These are phyloP conservation scores for Thuja plicata DNA, from an alignment of 83 land plant species.

Conservation along the genomic window DNA sequence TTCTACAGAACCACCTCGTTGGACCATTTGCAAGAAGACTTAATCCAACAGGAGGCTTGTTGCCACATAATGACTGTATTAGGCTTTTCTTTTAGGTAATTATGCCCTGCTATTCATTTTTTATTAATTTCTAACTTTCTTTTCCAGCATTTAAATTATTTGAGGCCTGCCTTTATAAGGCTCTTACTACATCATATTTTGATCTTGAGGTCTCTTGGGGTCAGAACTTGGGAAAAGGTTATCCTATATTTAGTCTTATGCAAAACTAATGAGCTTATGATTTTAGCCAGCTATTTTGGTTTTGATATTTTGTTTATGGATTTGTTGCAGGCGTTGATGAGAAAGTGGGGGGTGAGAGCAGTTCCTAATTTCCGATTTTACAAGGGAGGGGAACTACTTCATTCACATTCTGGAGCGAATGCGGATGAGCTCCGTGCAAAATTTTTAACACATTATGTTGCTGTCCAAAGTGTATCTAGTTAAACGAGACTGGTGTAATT, in stretches of 20 bases:
- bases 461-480: neutral
- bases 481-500: neutral
- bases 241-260: neutral
- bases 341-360: constrained; percentile 46
- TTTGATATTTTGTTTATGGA: neutral
- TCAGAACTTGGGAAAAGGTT: constrained; percentile 3
- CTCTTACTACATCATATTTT: neutral
- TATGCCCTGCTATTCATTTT: neutral
- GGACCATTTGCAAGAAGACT: neutral
- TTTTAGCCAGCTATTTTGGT: constrained; percentile 5
- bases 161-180: neutral
- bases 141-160: neutral
- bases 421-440: constrained; percentile 34
- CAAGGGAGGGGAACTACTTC: constrained; percentile 31
- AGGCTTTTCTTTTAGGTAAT: neutral
- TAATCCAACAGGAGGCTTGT: neutral
- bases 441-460: constrained; percentile 28
- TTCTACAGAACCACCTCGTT: neutral
- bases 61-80: neutral
- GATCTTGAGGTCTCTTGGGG: neutral
- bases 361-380: constrained; percentile 45
- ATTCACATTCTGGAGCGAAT: constrained; percentile 44
- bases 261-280: neutral
- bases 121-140: neutral
- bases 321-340: constrained; percentile 36